Evolutionary conservation across 129 eudicot genomes (phyloP).

Genomic region (Flaveria trinervia): DNA sequence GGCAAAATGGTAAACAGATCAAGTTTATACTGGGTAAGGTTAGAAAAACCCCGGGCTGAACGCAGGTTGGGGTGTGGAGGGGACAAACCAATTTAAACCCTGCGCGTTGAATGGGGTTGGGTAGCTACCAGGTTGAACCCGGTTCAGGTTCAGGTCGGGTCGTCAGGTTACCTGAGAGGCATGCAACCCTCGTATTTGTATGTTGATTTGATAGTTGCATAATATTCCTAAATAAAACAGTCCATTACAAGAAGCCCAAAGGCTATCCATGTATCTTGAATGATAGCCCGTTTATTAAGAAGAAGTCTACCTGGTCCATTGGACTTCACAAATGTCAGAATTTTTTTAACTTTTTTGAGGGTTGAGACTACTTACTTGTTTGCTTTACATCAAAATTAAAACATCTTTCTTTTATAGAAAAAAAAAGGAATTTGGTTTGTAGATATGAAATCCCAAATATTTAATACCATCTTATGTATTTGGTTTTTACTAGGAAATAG

Average conservation of each 20-base stretch:
- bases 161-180: too few species aligned
- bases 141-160: too few species aligned
- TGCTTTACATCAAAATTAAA: neutral
- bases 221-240: neutral
- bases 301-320: neutral
- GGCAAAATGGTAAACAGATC: too few species aligned
- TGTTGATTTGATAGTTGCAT: too few species aligned
- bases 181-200: too few species aligned
- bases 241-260: neutral
- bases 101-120: too few species aligned
- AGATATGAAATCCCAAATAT: neutral
- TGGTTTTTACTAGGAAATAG: neutral
- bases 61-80: too few species aligned
- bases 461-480: neutral
- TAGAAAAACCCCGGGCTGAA: too few species aligned
- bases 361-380: neutral
- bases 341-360: neutral
- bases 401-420: neutral
- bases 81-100: too few species aligned
- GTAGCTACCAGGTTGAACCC: too few species aligned
- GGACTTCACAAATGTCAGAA: neutral
- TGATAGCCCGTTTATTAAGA: neutral
- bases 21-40: too few species aligned
- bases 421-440: neutral
- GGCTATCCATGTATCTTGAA: neutral